Conservation (phyloP, 2,329 filamentous ascomycete species). For the Tolypocladium tundrense region DNA sequence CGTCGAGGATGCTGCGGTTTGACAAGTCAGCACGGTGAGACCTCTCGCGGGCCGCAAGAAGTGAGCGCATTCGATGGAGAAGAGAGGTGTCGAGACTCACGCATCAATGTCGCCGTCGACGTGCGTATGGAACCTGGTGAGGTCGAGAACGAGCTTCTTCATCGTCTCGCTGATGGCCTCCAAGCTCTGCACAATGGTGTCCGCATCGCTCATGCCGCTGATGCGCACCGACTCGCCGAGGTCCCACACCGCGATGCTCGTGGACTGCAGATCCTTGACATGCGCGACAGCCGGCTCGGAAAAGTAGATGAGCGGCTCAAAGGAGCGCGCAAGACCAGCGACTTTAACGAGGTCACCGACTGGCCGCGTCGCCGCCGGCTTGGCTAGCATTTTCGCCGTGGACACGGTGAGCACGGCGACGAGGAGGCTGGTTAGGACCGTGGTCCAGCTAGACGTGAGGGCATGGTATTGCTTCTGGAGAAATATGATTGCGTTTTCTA, state of each 20-base stretch:
- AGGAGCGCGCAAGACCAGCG: constrained; percentile 77
- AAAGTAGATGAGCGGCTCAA: constrained; percentile 91
- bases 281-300: constrained; percentile 82
- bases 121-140: constrained; percentile 86
- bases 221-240: constrained; percentile 80
- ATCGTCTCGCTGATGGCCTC: constrained; percentile 79
- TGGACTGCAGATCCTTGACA: constrained; percentile 81
- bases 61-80: background rate
- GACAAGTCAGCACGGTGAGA: background rate
- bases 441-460: constrained; percentile 60
- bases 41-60: background rate
- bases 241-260: constrained; percentile 89
- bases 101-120: constrained; percentile 88
- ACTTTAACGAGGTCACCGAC: constrained; percentile 73
- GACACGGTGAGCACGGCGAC: constrained; percentile 55
- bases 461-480: constrained; percentile 48
- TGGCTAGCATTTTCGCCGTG: constrained; percentile 54
- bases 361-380: constrained; percentile 45
- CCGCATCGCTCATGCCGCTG: constrained; percentile 84
- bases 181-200: constrained; percentile 74
- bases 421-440: constrained; percentile 51
- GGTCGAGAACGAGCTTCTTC: constrained; percentile 72
- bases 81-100: constrained; percentile 28
- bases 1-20: constrained; percentile 61
- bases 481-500: constrained; percentile 61